Evolutionary conservation across 2,329 filamentous ascomycete species (phyloP).

Genomic region (Aplosporella prunicola): DNA sequence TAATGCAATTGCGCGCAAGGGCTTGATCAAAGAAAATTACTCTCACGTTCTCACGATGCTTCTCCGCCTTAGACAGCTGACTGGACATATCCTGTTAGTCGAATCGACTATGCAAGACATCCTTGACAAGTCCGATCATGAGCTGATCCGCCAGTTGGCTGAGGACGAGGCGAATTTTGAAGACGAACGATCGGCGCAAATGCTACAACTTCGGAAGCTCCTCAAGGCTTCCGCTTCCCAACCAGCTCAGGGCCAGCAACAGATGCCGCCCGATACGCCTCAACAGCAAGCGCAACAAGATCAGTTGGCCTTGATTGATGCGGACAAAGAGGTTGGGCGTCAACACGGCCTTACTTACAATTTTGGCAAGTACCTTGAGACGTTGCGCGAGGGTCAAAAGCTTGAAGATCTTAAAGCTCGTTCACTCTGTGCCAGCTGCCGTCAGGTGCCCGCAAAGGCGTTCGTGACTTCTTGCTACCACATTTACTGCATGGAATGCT

Average conservation of each 20-base stretch:
- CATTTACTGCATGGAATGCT: conserved; percentile 45
- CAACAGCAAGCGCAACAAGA: no score
- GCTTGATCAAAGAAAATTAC: conserved; percentile 25
- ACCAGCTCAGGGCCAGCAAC: no score
- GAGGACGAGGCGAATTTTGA: conserved; percentile 14
- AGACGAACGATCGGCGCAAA: not conserved
- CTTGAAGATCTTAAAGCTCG: conserved; percentile 34
- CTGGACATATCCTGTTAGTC: conserved; percentile 39
- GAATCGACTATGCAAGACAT: conserved; percentile 38
- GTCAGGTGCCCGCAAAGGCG: conserved; percentile 28
- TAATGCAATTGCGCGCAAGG: conserved; percentile 23
- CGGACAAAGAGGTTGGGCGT: conserved; percentile 15
- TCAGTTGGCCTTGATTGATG: no score
- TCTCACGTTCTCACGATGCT: conserved; percentile 37
- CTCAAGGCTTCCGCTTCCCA: no score
- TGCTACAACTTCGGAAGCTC: conserved; percentile 4
- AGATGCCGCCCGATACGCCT: no score
- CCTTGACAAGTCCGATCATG: conserved; percentile 37
- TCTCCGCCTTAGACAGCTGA: conserved; percentile 43
- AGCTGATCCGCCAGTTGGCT: conserved; percentile 30
- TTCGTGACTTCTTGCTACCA: conserved; percentile 46
- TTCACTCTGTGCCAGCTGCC: conserved; percentile 37
- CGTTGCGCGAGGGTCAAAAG: conserved; percentile 23
- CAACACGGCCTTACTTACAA: conserved; percentile 30
- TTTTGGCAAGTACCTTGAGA: conserved; percentile 33